These are phyloP conservation scores for Cucurbita pepo DNA, from an alignment of 306 rosid species.

Conservation along the genomic window DNA sequence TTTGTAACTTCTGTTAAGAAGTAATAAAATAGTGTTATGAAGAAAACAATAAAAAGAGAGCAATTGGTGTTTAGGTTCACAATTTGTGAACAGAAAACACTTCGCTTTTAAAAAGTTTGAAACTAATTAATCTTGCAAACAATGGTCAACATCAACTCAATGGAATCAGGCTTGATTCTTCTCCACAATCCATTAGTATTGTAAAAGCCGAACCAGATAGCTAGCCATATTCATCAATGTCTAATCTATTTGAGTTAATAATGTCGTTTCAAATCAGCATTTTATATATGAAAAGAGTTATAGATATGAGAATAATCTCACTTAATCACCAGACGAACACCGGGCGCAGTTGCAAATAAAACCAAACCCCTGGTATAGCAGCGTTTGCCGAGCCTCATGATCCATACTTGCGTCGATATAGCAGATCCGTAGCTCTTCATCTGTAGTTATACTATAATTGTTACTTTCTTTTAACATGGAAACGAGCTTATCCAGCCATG, in stretches of 20 bases:
- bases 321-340: conserved; percentile 46
- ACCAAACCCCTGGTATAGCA: conserved; percentile 58
- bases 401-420: conserved; percentile 76
- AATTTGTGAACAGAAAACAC: too few species aligned
- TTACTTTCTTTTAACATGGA: neutral
- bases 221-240: neutral
- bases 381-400: conserved; percentile 43
- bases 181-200: neutral
- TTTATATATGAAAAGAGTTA: neutral
- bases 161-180: neutral
- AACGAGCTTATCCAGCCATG: neutral
- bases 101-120: too few species aligned
- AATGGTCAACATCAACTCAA: neutral
- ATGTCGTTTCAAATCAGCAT: neutral
- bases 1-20: too few species aligned
- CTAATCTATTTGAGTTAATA: neutral
- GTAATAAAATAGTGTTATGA: too few species aligned
- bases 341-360: conserved; percentile 60
- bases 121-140: too few species aligned
- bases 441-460: conserved; percentile 13
- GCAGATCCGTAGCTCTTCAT: conserved; percentile 90
- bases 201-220: neutral
- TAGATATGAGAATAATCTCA: neutral
- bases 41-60: too few species aligned
- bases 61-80: too few species aligned